Evolutionary conservation across 2,329 filamentous ascomycete species (phyloP).

Genomic region (Fusarium nematophilum): DNA sequence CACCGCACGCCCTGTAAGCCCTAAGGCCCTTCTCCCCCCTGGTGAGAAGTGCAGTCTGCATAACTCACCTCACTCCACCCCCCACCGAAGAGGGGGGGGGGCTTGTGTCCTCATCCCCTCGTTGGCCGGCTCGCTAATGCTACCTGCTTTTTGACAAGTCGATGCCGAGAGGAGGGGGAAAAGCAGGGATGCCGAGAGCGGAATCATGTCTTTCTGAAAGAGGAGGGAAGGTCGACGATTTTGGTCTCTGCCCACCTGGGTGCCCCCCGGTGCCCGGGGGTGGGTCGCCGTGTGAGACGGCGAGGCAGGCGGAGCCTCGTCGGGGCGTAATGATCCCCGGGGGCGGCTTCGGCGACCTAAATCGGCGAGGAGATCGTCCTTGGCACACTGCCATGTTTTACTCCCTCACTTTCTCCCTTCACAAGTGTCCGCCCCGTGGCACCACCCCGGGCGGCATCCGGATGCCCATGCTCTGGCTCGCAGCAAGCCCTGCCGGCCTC

Average conservation of each 20-base stretch:
- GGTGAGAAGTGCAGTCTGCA: conserved; percentile 11
- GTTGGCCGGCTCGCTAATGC: conserved; percentile 16
- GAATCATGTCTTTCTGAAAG: conserved; percentile 3
- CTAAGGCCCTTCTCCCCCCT: conserved; percentile 29
- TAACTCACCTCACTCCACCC: too few relatives aligned
- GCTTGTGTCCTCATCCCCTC: conserved; percentile 11
- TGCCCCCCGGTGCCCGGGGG: conserved; percentile 3
- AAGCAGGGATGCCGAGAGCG: conserved; percentile 6
- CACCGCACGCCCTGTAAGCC: conserved; percentile 42
- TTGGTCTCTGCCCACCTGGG: not conserved
- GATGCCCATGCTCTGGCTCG: conserved; percentile 57
- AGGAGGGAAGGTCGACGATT: not conserved
- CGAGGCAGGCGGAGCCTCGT: conserved; percentile 4
- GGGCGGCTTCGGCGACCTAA: conserved; percentile 3
- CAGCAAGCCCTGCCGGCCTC: conserved; percentile 32
- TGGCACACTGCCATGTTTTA: too few relatives aligned
- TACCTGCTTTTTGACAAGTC: conserved; percentile 1
- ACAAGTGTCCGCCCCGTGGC: conserved; percentile 50
- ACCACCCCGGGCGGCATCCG: conserved; percentile 64
- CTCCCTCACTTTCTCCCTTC: conserved; percentile 18
- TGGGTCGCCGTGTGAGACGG: too few relatives aligned
- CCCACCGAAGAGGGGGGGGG: too few relatives aligned
- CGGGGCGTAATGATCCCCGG: conserved; percentile 15
- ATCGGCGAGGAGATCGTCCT: too few relatives aligned
- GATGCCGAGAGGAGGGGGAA: too few relatives aligned